phyloP scores from a whole-genome alignment of 257 asterid species.

The Echites panduratus region DNA sequence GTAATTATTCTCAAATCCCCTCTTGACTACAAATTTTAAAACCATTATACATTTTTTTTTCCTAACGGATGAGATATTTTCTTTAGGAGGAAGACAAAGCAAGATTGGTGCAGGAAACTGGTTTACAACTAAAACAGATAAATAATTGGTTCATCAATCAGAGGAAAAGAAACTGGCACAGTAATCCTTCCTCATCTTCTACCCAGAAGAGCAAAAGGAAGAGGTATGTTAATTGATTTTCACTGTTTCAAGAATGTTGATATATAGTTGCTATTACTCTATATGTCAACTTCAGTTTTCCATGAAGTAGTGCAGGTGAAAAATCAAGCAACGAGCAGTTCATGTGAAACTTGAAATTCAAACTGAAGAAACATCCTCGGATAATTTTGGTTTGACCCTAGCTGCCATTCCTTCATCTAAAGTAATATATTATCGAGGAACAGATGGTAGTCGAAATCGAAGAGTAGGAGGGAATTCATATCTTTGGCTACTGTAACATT shows the following conservation, averaged over 20 bases:
- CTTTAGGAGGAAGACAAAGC: constrained; percentile 87
- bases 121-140: constrained; percentile 82
- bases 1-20: constrained; percentile 20
- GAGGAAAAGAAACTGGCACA: constrained; percentile 93
- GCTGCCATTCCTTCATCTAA: not conserved
- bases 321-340: constrained; percentile 26
- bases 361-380: not conserved
- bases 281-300: not conserved
- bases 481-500: constrained; percentile 2
- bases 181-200: constrained; percentile 74
- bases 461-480: not conserved
- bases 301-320: constrained; percentile 30
- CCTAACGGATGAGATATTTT: not conserved
- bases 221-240: constrained; percentile 36
- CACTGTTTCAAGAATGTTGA: not conserved
- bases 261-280: not conserved
- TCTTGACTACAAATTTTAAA: not conserved
- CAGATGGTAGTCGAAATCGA: not conserved
- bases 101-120: constrained; percentile 82
- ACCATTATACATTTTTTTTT: not conserved
- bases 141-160: constrained; percentile 98
- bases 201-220: constrained; percentile 86
- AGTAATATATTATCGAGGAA: too few relatives aligned
- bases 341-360: constrained; percentile 14
- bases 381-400: not conserved